Conservation (phyloP, 352 stramenopile species). For the Phytophthora pistaciae region DNA sequence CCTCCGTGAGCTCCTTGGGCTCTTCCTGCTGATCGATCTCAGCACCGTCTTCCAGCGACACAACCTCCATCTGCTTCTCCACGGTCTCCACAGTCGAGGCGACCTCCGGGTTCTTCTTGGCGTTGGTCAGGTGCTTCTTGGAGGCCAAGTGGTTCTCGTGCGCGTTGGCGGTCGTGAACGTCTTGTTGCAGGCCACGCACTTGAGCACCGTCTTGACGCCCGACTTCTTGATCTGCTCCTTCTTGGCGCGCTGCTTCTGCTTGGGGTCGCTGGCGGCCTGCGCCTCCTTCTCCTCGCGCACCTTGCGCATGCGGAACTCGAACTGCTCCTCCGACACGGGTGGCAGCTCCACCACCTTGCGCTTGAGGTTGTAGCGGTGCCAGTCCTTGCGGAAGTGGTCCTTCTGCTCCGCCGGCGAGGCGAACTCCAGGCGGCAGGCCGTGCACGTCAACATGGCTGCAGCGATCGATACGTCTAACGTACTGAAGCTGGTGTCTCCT, state of each 20-base stretch:
- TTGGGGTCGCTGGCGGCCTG: constrained; percentile 71
- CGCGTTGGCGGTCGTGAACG: constrained; percentile 82
- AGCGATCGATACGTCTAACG: not conserved
- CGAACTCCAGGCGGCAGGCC: constrained; percentile 80
- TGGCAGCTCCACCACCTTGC: constrained; percentile 95
- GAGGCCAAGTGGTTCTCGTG: constrained; percentile 88
- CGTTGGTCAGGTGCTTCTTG: constrained; percentile 88
- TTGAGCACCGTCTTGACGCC: constrained; percentile 82
- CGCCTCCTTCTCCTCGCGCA: constrained; percentile 67
- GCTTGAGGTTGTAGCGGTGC: constrained; percentile 98
- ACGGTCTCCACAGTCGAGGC: constrained; percentile 67
- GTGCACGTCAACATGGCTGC: constrained; percentile 82
- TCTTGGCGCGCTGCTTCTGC: constrained; percentile 74
- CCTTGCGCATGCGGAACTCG: constrained; percentile 80
- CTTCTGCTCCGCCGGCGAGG: constrained; percentile 70
- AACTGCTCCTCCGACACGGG: constrained; percentile 93
- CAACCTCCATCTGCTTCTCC: constrained; percentile 70
- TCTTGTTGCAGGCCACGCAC: constrained; percentile 89
- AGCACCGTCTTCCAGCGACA: constrained; percentile 30
- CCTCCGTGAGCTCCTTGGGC: constrained; percentile 54
- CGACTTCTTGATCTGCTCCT: constrained; percentile 72
- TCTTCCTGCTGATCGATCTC: constrained; percentile 20
- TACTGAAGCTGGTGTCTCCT: not conserved
- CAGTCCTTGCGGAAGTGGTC: constrained; percentile 97
- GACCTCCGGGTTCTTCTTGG: constrained; percentile 72